phyloP scores from a whole-genome alignment of 441 rosid species.

The Aleurites moluccanus region DNA sequence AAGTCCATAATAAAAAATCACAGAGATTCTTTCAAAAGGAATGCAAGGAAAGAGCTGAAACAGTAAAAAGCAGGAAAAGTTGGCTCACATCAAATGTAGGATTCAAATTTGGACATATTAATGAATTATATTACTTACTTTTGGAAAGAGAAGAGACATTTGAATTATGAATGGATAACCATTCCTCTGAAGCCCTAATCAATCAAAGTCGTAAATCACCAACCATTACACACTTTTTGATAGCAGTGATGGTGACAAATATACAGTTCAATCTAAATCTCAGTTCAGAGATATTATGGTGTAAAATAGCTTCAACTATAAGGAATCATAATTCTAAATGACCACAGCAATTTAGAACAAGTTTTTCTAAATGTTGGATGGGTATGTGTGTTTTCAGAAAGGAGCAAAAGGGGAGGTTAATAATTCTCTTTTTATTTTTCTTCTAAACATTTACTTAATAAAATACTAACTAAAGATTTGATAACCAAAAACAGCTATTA shows the following conservation, averaged over 20 bases:
- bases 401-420: no score
- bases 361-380: background rate
- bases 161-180: background rate
- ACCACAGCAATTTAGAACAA: background rate
- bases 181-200: background rate
- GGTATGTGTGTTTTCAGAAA: no score
- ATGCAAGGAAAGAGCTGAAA: background rate
- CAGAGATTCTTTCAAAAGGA: background rate
- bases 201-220: background rate
- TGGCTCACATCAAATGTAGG: background rate
- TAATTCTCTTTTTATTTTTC: background rate
- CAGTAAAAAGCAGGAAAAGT: background rate
- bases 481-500: no score
- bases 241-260: background rate
- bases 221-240: background rate
- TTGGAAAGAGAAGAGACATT: background rate
- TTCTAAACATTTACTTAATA: no score
- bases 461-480: no score
- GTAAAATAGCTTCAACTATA: background rate
- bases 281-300: background rate
- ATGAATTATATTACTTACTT: background rate
- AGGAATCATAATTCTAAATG: background rate
- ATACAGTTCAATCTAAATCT: background rate
- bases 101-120: background rate
- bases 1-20: background rate